These are phyloP conservation scores for Aspergillus panamensis DNA, from an alignment of 495 filamentous ascomycete species.

Conservation along the genomic window DNA sequence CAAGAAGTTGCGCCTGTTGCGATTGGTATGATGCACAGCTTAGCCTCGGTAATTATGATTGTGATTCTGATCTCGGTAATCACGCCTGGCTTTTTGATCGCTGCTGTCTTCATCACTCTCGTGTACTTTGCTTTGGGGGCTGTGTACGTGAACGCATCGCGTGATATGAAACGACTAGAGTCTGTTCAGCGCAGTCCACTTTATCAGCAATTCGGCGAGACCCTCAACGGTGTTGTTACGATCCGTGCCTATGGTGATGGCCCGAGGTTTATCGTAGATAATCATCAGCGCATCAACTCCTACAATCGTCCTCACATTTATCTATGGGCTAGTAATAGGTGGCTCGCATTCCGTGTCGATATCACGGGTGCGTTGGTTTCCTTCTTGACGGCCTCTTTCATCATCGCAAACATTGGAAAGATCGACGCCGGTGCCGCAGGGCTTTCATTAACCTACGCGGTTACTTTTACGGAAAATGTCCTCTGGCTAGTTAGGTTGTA, in stretches of 20 bases:
- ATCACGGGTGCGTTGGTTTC: slow-evolving; percentile 85
- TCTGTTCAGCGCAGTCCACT: slow-evolving; percentile 92
- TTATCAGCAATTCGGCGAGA: slow-evolving; percentile 98
- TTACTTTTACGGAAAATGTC: slow-evolving; percentile 95
- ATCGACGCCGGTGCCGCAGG: slow-evolving; percentile 94
- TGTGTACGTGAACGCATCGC: slow-evolving; percentile 87
- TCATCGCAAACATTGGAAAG: slow-evolving; percentile 75
- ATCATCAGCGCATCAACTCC: slow-evolving; percentile 81
- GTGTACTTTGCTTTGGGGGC: slow-evolving; percentile 79
- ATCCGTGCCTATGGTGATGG: slow-evolving; percentile 97
- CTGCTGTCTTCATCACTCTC: slow-evolving; percentile 78
- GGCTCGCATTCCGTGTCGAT: slow-evolving; percentile 93
- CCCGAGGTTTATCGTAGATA: slow-evolving; percentile 88
- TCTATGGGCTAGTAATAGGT: slow-evolving; percentile 95
- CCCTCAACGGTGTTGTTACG: slow-evolving; percentile 90
- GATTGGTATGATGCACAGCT: slow-evolving; percentile 64
- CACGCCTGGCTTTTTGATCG: slow-evolving; percentile 87
- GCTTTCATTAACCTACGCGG: slow-evolving; percentile 94
- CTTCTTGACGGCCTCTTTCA: slow-evolving; percentile 91
- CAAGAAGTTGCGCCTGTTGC: slow-evolving; percentile 94
- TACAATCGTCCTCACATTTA: slow-evolving; percentile 94
- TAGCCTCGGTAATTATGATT: slow-evolving; percentile 80
- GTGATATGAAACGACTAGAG: slow-evolving; percentile 91
- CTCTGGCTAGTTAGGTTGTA: slow-evolving; percentile 97
- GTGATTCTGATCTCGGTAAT: slow-evolving; percentile 88